Conservation (phyloP, 1,284 basidiomycete genomes). For the Austropuccinia psidii region DNA sequence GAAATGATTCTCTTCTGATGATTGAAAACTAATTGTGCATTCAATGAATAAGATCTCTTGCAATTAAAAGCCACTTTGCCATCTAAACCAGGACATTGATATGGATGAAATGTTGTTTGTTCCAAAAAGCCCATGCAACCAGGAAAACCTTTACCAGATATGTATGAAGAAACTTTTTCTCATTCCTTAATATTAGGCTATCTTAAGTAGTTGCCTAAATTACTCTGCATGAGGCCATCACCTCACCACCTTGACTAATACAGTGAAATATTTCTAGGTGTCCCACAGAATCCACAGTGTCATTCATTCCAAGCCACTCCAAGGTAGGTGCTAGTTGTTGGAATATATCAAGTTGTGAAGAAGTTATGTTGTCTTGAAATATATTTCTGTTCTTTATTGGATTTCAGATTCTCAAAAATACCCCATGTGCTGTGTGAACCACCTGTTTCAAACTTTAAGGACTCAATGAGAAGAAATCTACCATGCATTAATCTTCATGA, state of each 20-base stretch:
- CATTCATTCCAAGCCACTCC: constrained; percentile 17
- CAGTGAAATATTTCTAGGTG: background rate
- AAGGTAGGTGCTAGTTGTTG: constrained; percentile 2
- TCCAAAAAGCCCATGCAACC: constrained; percentile 11
- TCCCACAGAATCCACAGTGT: background rate
- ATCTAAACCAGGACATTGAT: background rate
- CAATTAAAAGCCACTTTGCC: constrained; percentile 3
- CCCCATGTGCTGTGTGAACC: no score
- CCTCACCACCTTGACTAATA: background rate
- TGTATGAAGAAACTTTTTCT: background rate
- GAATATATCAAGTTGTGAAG: background rate
- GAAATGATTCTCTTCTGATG: no score
- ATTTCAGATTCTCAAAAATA: no score
- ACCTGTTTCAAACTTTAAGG: no score
- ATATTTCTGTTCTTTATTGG: no score
- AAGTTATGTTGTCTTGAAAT: background rate
- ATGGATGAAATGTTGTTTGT: background rate
- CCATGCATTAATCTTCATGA: no score
- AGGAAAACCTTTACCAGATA: background rate
- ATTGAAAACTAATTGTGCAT: no score
- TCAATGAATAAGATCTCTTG: no score
- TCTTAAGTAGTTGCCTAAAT: background rate
- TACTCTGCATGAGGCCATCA: background rate
- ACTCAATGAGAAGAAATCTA: no score
- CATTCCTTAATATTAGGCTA: background rate